Evolutionary conservation across 768 basidiomycete genomes (phyloP).

Genomic region (Hygrophorus pudorinus): DNA sequence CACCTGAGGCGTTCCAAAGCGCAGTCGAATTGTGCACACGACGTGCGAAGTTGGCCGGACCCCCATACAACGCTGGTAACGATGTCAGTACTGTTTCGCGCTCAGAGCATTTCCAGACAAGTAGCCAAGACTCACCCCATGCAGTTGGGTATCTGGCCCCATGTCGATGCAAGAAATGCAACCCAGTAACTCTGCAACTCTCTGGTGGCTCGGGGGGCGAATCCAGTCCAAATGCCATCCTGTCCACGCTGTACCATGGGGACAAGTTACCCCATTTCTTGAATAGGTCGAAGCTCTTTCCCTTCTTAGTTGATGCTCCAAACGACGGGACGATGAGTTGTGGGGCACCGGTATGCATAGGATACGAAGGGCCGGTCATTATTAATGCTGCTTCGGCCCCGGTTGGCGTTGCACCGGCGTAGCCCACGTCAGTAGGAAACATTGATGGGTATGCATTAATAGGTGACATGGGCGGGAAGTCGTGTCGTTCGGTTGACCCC

Average conservation of each 20-base stretch:
- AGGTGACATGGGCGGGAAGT: slow-evolving; percentile 63
- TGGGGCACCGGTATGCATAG: slow-evolving; percentile 61
- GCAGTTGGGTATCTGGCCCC: slow-evolving; percentile 68
- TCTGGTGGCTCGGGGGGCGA: slow-evolving; percentile 62
- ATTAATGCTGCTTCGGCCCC: slow-evolving; percentile 70
- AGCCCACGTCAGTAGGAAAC: slow-evolving; percentile 72
- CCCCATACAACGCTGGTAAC: slow-evolving; percentile 47
- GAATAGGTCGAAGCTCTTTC: slow-evolving; percentile 52
- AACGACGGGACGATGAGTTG: slow-evolving; percentile 48
- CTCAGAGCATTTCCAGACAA: background rate
- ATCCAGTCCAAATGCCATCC: slow-evolving; percentile 60
- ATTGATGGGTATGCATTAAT: slow-evolving; percentile 63
- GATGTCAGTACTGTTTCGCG: background rate
- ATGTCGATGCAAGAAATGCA: slow-evolving; percentile 77
- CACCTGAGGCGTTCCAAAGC: slow-evolving; percentile 55
- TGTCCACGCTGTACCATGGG: slow-evolving; percentile 74
- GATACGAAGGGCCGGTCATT: slow-evolving; percentile 69
- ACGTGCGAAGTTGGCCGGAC: slow-evolving; percentile 45
- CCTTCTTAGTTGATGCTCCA: slow-evolving; percentile 14
- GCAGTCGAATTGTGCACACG: slow-evolving; percentile 44
- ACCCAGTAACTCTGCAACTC: slow-evolving; percentile 58
- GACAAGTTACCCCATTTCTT: slow-evolving; percentile 78
- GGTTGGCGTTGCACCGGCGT: slow-evolving; percentile 69
- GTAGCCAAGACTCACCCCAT: slow-evolving; percentile 39
- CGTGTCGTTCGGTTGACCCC: slow-evolving; percentile 60